A percentile compares a stretch with the other conserved stretches of the same genome.
phyloP scores from a whole-genome alignment of 2,329 filamentous ascomycete genomes.

The Ascochyta lentis region DNA sequence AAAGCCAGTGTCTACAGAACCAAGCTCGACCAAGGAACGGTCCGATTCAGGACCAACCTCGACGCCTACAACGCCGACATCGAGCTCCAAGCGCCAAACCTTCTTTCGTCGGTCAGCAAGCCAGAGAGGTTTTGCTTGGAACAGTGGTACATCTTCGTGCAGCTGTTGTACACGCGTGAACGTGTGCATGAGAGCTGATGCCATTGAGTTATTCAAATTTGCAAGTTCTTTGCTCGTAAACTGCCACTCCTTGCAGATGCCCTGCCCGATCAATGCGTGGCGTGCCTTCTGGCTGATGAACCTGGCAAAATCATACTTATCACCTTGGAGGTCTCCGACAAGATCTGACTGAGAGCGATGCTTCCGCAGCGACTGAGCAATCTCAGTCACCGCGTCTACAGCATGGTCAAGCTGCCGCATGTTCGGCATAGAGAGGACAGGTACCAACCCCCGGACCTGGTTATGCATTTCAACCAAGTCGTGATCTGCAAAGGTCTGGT shows the following conservation, averaged over 20 bases:
- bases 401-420: neutral
- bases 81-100: slow-evolving; percentile 23
- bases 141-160: neutral
- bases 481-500: neutral
- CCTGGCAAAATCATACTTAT: neutral
- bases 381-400: neutral
- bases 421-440: neutral
- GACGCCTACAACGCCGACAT: slow-evolving; percentile 12
- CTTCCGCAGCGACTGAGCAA: neutral
- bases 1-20: neutral
- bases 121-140: slow-evolving; percentile 6
- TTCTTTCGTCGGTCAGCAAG: slow-evolving; percentile 3
- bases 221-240: neutral
- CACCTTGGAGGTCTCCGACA: neutral
- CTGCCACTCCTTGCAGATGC: slow-evolving; percentile 7
- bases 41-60: slow-evolving; percentile 2
- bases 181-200: neutral
- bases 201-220: neutral
- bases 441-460: neutral
- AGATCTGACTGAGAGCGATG: neutral
- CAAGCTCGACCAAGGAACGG: slow-evolving; percentile 2
- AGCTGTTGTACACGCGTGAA: neutral
- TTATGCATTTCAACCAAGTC: slow-evolving; percentile 3
- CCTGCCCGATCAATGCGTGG: slow-evolving; percentile 1
- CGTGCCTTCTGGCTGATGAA: neutral